phyloP scores from a whole-genome alignment of 169 alveolate genomes.

The Plasmodium fragile region DNA sequence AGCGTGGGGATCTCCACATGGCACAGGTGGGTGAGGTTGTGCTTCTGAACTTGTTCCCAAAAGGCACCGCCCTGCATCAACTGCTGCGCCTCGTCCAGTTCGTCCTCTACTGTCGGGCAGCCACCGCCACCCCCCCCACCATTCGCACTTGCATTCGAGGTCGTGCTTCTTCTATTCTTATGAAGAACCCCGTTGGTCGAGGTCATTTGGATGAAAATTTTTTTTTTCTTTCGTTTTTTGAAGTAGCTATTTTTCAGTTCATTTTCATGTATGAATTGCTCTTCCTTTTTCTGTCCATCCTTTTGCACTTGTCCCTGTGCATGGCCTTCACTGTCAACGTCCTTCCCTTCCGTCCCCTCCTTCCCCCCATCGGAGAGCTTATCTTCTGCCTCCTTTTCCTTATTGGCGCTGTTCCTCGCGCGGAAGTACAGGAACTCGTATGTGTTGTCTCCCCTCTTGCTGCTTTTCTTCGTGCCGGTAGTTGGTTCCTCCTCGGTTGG shows the following conservation, averaged over 20 bases:
- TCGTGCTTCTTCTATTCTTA: not conserved
- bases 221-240: slow-evolving; percentile 16
- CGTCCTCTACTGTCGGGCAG: not conserved
- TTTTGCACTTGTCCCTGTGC: not conserved
- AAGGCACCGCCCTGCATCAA: not conserved
- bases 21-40: slow-evolving; percentile 5
- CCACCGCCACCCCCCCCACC: not conserved
- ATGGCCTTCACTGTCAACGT: not conserved
- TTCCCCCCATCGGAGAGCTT: not conserved
- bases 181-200: slow-evolving; percentile 61
- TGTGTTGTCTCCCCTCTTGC: slow-evolving; percentile 20
- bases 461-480: not conserved
- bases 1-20: slow-evolving; percentile 38
- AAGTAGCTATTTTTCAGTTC: slow-evolving; percentile 28
- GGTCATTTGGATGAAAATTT: slow-evolving; percentile 39
- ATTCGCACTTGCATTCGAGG: not conserved
- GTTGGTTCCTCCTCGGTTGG: not conserved
- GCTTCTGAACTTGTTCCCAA: not conserved
- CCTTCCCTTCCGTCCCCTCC: not conserved
- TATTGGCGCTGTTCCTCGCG: slow-evolving; percentile 16
- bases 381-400: not conserved
- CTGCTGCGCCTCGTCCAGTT: slow-evolving; percentile 3
- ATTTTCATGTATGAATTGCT: slow-evolving; percentile 24
- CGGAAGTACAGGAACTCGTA: slow-evolving; percentile 49
- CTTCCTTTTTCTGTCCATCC: not conserved